Evolutionary conservation across 2,329 filamentous ascomycete genomes (phyloP).

Genomic region (Trichophyton equinum): DNA sequence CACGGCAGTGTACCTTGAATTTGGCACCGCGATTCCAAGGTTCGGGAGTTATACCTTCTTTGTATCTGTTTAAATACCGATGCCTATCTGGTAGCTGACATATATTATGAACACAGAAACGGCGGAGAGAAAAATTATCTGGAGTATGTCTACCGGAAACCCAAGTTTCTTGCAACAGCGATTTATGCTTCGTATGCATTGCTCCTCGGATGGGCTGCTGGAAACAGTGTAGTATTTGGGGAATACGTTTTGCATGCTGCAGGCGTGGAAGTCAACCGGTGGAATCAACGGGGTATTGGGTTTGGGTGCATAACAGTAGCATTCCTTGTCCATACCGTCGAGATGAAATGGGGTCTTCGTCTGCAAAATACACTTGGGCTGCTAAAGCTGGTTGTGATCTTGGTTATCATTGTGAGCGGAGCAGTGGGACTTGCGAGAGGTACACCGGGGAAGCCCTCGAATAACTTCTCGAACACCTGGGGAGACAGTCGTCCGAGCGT

Average conservation of each 20-base stretch:
- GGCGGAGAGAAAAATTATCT: conserved; percentile 45
- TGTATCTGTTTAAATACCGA: background rate
- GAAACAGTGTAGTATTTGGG: conserved; percentile 42
- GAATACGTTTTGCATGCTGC: conserved; percentile 40
- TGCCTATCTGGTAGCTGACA: background rate
- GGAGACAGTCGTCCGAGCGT: conserved; percentile 26
- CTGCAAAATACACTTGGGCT: conserved; percentile 40
- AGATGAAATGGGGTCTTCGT: conserved; percentile 37
- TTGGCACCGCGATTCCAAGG: conserved; percentile 38
- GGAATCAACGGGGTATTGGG: conserved; percentile 40
- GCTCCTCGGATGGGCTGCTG: conserved; percentile 40
- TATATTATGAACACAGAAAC: conserved; percentile 22
- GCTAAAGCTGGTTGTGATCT: conserved; percentile 39
- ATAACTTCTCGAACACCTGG: conserved; percentile 30
- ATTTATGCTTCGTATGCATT: conserved; percentile 42
- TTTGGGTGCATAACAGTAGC: conserved; percentile 36
- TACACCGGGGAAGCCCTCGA: conserved; percentile 20
- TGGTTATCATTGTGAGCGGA: conserved; percentile 35
- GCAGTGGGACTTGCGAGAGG: conserved; percentile 31
- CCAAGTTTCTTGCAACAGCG: conserved; percentile 42
- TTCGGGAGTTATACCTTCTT: conserved; percentile 14
- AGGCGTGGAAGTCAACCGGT: conserved; percentile 31
- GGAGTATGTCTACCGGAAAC: conserved; percentile 41
- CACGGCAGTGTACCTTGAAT: conserved; percentile 37
- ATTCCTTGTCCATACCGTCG: conserved; percentile 37